Conservation (phyloP, 371 early-diverging fungal genomes). For the Mortierella sp. region DNA sequence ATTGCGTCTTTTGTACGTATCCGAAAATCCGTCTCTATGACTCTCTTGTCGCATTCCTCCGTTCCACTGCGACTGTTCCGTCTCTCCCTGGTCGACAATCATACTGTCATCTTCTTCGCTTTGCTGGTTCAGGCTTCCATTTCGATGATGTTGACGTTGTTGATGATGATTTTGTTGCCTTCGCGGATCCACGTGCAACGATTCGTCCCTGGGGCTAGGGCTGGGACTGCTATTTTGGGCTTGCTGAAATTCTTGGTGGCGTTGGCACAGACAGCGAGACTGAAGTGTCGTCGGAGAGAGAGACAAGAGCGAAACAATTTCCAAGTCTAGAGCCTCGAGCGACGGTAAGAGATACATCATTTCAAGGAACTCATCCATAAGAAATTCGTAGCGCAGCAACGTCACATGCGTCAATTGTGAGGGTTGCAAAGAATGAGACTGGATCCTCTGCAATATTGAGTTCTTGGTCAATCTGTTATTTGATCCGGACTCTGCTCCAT, state of each 20-base stretch:
- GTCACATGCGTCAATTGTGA: slow-evolving; percentile 29
- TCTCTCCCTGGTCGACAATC: slow-evolving; percentile 20
- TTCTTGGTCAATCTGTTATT: slow-evolving; percentile 10
- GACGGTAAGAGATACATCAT: slow-evolving; percentile 29
- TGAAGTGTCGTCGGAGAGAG: neutral
- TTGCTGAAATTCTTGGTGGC: neutral
- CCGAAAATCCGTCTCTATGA: neutral
- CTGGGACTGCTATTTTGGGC: neutral
- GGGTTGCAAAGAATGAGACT: slow-evolving; percentile 10
- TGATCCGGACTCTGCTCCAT: neutral
- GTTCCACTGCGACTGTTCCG: neutral
- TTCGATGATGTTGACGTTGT: no score
- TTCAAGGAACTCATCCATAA: slow-evolving; percentile 30
- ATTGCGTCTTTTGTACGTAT: neutral
- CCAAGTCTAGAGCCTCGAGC: slow-evolving; percentile 27
- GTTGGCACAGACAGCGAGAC: neutral
- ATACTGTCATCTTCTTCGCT: slow-evolving; percentile 16
- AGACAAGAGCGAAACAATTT: slow-evolving; percentile 17
- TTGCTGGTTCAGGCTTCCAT: neutral
- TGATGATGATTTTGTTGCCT: neutral
- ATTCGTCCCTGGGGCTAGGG: neutral
- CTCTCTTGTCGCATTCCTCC: no score
- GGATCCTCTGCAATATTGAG: slow-evolving; percentile 29
- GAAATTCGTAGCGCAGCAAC: slow-evolving; percentile 23
- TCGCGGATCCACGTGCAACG: neutral